These are phyloP conservation scores for Cutaneotrichosporon dermatis DNA, from an alignment of 1,284 basidiomycete species.

Conservation along the genomic window DNA sequence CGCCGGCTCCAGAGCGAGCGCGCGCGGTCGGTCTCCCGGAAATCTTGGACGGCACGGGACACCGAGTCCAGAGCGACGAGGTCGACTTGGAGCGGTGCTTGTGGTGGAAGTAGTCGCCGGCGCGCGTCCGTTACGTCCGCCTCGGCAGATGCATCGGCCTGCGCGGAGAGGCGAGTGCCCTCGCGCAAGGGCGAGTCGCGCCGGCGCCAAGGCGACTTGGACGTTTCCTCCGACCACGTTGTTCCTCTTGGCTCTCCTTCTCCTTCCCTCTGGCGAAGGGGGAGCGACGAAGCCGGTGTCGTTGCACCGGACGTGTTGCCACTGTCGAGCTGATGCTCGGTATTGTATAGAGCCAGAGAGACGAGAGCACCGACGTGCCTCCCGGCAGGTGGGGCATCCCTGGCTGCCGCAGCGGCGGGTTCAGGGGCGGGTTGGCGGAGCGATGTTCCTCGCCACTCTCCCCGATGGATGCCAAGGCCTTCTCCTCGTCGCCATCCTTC, in stretches of 20 bases:
- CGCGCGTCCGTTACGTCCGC: not conserved
- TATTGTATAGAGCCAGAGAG: slow-evolving; percentile 43
- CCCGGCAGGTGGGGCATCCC: slow-evolving; percentile 23
- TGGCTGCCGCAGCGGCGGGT: not conserved
- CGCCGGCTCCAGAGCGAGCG: slow-evolving; percentile 60
- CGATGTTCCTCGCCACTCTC: not conserved
- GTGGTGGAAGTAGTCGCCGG: not conserved
- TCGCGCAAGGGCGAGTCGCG: not conserved
- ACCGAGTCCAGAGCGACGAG: not conserved
- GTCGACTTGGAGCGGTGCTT: not conserved
- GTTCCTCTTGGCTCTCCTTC: not conserved
- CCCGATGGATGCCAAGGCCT: not conserved
- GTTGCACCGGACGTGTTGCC: not conserved
- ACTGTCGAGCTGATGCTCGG: slow-evolving; percentile 23
- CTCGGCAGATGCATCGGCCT: too few species aligned
- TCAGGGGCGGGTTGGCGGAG: slow-evolving; percentile 9
- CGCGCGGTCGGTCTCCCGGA: slow-evolving; percentile 51
- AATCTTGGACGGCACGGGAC: slow-evolving; percentile 2
- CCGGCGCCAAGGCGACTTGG: not conserved
- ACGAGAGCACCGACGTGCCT: slow-evolving; percentile 42
- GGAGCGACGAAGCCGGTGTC: not conserved
- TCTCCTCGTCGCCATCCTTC: not conserved
- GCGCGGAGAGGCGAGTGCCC: too few species aligned
- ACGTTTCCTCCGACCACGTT: not conserved
- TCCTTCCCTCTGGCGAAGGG: not conserved